Conservation (phyloP, 257 asterid species). For the Thymus mandschuricus region DNA sequence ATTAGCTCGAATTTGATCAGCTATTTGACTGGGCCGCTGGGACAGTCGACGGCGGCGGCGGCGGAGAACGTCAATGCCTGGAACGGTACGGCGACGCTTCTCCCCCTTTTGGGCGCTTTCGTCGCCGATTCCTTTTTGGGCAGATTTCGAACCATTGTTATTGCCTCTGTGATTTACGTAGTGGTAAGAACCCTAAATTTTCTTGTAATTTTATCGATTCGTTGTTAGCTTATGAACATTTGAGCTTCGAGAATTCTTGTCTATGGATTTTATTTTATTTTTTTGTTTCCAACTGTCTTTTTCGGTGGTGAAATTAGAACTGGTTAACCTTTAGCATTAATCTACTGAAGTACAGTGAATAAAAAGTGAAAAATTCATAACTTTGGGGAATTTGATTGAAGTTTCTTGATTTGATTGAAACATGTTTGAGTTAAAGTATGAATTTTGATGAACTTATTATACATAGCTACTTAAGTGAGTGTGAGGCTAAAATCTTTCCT, state of each 20-base stretch:
- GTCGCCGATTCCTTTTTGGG: slow-evolving; percentile 50
- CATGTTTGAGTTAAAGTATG: too few relatives aligned
- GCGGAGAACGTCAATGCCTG: slow-evolving; percentile 47
- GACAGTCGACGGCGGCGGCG: slow-evolving; percentile 51
- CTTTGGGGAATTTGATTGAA: neutral
- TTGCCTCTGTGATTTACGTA: slow-evolving; percentile 39
- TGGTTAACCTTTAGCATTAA: neutral
- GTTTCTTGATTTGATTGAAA: neutral
- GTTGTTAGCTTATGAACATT: too few relatives aligned
- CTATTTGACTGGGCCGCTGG: slow-evolving; percentile 47
- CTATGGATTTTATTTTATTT: too few relatives aligned
- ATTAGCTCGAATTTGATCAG: slow-evolving; percentile 43
- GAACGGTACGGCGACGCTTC: slow-evolving; percentile 39
- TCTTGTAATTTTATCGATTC: neutral
- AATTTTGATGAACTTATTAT: neutral
- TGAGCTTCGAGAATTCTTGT: too few relatives aligned
- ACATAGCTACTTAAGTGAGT: neutral
- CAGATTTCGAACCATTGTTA: slow-evolving; percentile 39
- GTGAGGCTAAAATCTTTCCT: neutral
- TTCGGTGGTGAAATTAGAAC: too few relatives aligned
- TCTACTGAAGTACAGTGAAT: neutral
- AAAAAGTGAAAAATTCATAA: neutral
- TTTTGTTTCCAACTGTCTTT: too few relatives aligned
- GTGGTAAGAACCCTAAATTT: slow-evolving; percentile 38
- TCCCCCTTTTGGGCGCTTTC: slow-evolving; percentile 48